Conservation (phyloP, 306 rosid genomes). For the Vachellia pachyceras region DNA sequence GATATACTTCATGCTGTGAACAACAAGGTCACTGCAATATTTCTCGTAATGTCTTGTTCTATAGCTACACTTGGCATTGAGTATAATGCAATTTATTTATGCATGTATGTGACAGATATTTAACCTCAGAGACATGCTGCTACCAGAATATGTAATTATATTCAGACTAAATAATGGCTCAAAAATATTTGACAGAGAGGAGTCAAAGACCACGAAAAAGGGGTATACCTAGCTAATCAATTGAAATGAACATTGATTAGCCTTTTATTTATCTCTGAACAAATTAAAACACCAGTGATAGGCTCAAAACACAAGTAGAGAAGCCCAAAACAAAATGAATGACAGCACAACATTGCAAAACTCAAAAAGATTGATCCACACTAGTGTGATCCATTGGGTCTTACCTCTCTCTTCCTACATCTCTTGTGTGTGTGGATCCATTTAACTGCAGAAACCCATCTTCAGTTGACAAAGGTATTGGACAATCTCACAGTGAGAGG, state of each 20-base stretch:
- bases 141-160: background rate
- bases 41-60: constrained; percentile 12
- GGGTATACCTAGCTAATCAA: too few species aligned
- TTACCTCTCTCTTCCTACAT: background rate
- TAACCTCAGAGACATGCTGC: background rate
- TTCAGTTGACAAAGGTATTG: too few species aligned
- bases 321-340: background rate
- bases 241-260: background rate
- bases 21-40: background rate
- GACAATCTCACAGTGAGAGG: too few species aligned
- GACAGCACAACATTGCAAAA: background rate
- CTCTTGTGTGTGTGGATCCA: too few species aligned
- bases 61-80: background rate
- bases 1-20: background rate
- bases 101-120: too few species aligned
- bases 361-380: background rate
- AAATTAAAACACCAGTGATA: background rate
- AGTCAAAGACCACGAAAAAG: too few species aligned
- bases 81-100: background rate
- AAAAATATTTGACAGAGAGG: background rate
- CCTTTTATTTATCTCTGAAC: too few species aligned
- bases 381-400: background rate
- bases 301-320: background rate
- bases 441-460: too few species aligned
- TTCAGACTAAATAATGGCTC: background rate